Conservation (phyloP, 2,329 filamentous ascomycete genomes). For the Colletotrichum sp. region DNA sequence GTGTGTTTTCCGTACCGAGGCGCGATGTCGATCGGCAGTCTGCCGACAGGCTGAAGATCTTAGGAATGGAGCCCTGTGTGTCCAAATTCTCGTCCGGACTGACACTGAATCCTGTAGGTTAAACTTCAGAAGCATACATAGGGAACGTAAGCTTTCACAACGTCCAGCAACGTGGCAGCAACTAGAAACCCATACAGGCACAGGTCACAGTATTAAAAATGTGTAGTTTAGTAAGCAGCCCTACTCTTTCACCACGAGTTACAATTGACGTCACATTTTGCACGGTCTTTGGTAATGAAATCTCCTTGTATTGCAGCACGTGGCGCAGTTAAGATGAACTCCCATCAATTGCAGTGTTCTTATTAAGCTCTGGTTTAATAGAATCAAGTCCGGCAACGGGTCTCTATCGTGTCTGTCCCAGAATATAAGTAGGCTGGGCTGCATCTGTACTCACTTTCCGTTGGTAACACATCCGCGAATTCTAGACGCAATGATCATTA, state of each 20-base stretch:
- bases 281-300: background rate
- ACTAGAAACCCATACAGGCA: no score
- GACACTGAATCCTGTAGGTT: background rate
- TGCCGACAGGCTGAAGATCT: background rate
- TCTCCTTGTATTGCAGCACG: background rate
- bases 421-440: background rate
- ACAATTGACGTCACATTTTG: background rate
- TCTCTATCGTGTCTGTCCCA: background rate
- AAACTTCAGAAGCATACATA: background rate
- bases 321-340: constrained; percentile 1
- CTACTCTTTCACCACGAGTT: no score
- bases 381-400: background rate
- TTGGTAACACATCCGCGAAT: background rate
- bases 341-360: background rate
- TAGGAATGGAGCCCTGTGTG: background rate
- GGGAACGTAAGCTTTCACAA: background rate
- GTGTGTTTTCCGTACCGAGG: no score
- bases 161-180: no score
- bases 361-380: background rate
- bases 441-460: background rate
- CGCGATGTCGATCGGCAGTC: background rate
- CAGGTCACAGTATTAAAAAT: no score
- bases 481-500: background rate
- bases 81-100: background rate
- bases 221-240: no score